A percentile compares a stretch with the other conserved stretches of the same genome.
Conservation (phyloP, 805 yeast genomes). For the Yamadazyma kitorensis region DNA sequence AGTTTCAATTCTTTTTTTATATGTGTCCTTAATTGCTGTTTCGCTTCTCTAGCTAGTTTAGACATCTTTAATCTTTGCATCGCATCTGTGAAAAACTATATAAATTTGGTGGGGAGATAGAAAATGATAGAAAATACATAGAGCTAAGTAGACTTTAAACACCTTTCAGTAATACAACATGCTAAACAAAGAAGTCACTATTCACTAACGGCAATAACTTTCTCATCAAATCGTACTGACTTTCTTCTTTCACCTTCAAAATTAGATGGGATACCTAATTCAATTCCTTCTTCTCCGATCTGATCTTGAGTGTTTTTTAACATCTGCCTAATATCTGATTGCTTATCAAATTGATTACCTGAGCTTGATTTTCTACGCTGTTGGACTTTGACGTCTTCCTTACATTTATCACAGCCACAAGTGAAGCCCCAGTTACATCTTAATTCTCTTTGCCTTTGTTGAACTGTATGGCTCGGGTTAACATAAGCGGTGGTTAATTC, state of each 20-base stretch:
- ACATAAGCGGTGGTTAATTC: conserved; percentile 71
- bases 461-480: conserved; percentile 59
- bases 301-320: conserved; percentile 40
- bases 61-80: no score
- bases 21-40: conserved; percentile 21
- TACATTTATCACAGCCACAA: conserved; percentile 67
- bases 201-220: conserved; percentile 33
- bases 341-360: conserved; percentile 20
- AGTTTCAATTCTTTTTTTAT: conserved; percentile 19
- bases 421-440: conserved; percentile 78
- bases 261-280: conserved; percentile 42
- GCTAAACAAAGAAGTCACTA: no score
- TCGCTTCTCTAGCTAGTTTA: conserved; percentile 18
- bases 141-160: no score
- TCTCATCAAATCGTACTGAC: conserved; percentile 64
- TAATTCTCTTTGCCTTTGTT: conserved; percentile 61
- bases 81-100: no score
- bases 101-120: no score
- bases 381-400: conserved; percentile 45
- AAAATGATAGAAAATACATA: no score
- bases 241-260: conserved; percentile 49
- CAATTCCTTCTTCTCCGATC: conserved; percentile 38
- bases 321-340: conserved; percentile 47
- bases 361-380: conserved; percentile 44
- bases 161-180: no score